Conservation (phyloP, 2,329 filamentous ascomycete genomes). For the Trichophaea hybrida region DNA sequence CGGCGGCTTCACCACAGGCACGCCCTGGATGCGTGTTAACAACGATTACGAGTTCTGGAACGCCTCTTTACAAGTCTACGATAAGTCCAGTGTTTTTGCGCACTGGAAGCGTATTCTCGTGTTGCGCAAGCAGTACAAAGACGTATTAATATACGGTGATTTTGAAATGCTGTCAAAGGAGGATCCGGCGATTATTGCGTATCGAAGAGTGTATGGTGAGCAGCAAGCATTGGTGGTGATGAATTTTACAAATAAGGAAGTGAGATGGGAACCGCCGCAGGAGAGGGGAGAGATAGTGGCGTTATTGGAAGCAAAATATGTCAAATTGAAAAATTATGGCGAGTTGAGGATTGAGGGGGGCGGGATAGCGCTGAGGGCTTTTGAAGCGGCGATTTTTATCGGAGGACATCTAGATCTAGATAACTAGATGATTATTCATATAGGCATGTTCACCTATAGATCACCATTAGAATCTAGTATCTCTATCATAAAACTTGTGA, state of each 20-base stretch:
- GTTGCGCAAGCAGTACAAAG: slow-evolving; percentile 45
- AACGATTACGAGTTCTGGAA: slow-evolving; percentile 50
- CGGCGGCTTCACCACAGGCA: slow-evolving; percentile 48
- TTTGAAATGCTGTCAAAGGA: slow-evolving; percentile 43
- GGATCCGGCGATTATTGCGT: slow-evolving; percentile 42
- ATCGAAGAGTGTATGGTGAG: slow-evolving; percentile 33
- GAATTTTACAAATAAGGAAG: slow-evolving; percentile 25
- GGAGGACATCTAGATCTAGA: background rate
- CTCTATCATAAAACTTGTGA: too few relatives aligned
- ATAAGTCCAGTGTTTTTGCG: slow-evolving; percentile 41
- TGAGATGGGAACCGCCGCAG: slow-evolving; percentile 5
- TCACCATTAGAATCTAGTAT: too few relatives aligned
- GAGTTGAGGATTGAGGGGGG: slow-evolving; percentile 5
- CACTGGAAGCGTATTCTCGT: slow-evolving; percentile 49
- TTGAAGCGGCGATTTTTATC: slow-evolving; percentile 15
- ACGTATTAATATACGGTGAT: slow-evolving; percentile 53
- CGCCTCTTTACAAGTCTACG: slow-evolving; percentile 40
- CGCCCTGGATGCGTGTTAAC: slow-evolving; percentile 59
- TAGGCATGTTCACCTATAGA: too few relatives aligned
- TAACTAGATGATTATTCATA: background rate
- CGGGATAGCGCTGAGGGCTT: slow-evolving; percentile 10
- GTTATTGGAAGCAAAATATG: background rate
- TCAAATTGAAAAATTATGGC: slow-evolving; percentile 15
- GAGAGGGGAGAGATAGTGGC: background rate
- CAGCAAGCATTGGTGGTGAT: slow-evolving; percentile 28